Base-by-base conservation (phyloP, 192 early-diverging fungal species). In the Backusella australiensis region DNA sequence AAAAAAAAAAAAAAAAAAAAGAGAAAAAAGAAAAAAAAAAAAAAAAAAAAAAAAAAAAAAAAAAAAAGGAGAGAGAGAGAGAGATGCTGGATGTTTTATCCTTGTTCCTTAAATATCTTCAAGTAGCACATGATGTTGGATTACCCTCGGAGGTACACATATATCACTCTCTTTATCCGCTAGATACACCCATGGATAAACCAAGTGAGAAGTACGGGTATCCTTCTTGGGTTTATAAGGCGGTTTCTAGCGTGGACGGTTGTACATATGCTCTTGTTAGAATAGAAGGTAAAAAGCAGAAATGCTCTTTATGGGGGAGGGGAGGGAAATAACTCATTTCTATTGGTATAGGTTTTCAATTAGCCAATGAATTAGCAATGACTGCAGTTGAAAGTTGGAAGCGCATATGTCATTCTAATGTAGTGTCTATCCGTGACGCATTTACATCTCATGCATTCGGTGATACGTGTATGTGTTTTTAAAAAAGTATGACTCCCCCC, bases 361-460 rank as follows among this genome's bases (percentile, higher is more conserved):
- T 97, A 17, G 85, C 87, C 2, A 93, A 95, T 70, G 95, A 96
- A 71, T 41, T 89, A 34, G 92, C 94, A 0, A 95, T 99, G 84
- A 81, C 88, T 17, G 90, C 87, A 14, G 88, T 98, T 34, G 96
- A 98, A 67, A 85, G 71, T 36, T 99, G 98, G 98, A 86, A 90
- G 49, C 76, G 88, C 65, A 88, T 98, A 17, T 84, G 90, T 36
- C 94, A 95, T 80, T 88, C 94, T 12, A 93, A 91, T 71, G 85
- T 98, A 63, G 94, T 95, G 8, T 94, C 91, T 34, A 87, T 98
- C 34, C 86, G 93, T 12, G 96, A 98, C 82, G 98, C 93, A 29
- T 98, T 99, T 79, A 96, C 96, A 0, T 97, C 96, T 5, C 93
- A 91, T 52, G 94, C 94, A 1, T 98, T 98, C 89, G 96, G 95